Conservation (phyloP, 139 green algal genomes). For the Tetratostichococcus sp. region DNA sequence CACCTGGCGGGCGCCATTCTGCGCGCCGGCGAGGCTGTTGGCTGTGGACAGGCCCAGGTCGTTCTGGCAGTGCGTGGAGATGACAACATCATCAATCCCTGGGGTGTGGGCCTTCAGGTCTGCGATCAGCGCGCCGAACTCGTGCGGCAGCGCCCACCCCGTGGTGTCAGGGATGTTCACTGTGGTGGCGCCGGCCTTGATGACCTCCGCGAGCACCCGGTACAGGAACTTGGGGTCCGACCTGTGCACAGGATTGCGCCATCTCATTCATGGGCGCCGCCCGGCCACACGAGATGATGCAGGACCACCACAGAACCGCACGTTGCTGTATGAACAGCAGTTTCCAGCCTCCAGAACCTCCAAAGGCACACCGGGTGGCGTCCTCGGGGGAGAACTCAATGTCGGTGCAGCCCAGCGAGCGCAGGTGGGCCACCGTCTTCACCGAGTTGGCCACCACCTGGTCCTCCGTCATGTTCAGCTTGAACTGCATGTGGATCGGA, state of each 20-base stretch:
- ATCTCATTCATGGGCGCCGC: too few relatives aligned
- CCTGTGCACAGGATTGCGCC: conserved; percentile 16
- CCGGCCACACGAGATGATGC: too few relatives aligned
- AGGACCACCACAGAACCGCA: too few relatives aligned
- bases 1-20: conserved; percentile 43
- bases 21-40: conserved; percentile 87
- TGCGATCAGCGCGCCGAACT: conserved; percentile 91
- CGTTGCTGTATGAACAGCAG: too few relatives aligned
- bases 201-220: conserved; percentile 78
- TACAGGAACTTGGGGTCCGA: conserved; percentile 93
- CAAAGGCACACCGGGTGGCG: conserved; percentile 57
- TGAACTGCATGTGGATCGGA: conserved; percentile 96
- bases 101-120: conserved; percentile 85
- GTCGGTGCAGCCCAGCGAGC: conserved; percentile 87
- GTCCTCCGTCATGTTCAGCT: conserved; percentile 81
- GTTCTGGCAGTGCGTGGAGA: conserved; percentile 99
- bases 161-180: conserved; percentile 99
- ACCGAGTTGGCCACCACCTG: conserved; percentile 90
- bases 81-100: conserved; percentile 77
- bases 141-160: conserved; percentile 88
- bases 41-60: conserved; percentile 95
- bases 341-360: too few relatives aligned
- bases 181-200: conserved; percentile 95
- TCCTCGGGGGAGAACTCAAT: conserved; percentile 98
- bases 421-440: conserved; percentile 79